Percentiles rank a stretch among this genome's conserved stretches.
Evolutionary conservation across 345 rosid genomes (phyloP).

Genomic region (Eucalyptus grandis): DNA sequence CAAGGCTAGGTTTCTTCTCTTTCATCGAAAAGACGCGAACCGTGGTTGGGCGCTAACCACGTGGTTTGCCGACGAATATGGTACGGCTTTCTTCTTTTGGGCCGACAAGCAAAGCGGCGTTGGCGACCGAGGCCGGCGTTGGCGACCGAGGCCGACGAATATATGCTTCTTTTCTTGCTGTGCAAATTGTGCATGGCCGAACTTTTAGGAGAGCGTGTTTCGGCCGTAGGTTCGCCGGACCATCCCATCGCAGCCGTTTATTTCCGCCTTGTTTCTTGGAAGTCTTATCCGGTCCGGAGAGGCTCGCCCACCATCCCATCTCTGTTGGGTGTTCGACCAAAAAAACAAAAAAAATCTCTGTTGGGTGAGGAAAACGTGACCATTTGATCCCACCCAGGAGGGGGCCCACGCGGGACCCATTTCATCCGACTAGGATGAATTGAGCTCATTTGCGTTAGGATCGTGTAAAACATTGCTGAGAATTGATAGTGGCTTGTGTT

Average conservation of each 20-base stretch:
- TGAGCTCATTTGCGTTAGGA: neutral
- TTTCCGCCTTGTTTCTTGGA: neutral
- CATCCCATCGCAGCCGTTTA: neutral
- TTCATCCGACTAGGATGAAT: neutral
- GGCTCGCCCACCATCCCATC: neutral
- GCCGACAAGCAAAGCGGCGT: neutral
- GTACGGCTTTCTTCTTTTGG: neutral
- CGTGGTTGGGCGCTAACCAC: neutral
- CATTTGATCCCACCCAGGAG: neutral
- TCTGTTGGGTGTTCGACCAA: neutral
- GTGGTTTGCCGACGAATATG: neutral
- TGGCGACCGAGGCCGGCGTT: neutral
- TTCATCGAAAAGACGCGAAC: neutral
- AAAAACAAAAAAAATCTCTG: neutral
- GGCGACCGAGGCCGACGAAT: neutral
- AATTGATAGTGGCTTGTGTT: neutral
- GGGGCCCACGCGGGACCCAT: neutral
- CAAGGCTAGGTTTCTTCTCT: neutral
- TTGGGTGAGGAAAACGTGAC: neutral
- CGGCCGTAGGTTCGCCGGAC: neutral
- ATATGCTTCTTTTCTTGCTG: accelerated
- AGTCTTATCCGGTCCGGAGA: neutral
- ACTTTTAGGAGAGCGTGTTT: neutral
- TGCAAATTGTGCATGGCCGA: neutral
- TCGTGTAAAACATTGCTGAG: neutral